A percentile compares a stretch with the other conserved stretches of the same genome.
phyloP scores from a whole-genome alignment of 768 basidiomycete genomes.

The Trametes meyenii region DNA sequence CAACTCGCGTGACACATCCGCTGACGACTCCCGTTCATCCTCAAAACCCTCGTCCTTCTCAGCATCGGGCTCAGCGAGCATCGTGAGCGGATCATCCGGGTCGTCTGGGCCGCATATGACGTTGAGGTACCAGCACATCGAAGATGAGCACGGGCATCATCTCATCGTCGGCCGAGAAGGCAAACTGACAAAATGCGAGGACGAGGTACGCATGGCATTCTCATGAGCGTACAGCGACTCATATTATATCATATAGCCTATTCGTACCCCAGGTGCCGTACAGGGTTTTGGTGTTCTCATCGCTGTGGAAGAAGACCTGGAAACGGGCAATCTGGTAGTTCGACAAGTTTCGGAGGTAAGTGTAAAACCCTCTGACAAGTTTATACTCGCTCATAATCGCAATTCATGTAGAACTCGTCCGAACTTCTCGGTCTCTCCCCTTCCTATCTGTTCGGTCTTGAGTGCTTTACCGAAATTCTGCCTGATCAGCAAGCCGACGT shows the following conservation, averaged over 20 bases:
- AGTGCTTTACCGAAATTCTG: conserved; percentile 74
- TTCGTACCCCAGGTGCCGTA: conserved; percentile 78
- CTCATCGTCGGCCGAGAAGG: conserved; percentile 73
- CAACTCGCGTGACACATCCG: conserved; percentile 2
- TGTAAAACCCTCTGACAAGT: background rate
- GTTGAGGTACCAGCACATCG: conserved; percentile 64
- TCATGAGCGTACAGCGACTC: background rate
- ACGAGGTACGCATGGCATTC: conserved; percentile 51
- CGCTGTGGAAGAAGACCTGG: conserved; percentile 62
- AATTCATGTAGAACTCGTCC: conserved; percentile 59
- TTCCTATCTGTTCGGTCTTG: conserved; percentile 65
- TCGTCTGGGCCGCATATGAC: conserved; percentile 49
- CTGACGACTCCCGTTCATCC: conserved; percentile 4
- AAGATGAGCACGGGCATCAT: conserved; percentile 70
- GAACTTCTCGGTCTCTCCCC: conserved; percentile 78
- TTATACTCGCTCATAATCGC: background rate
- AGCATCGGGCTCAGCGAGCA: conserved; percentile 19
- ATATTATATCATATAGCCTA: conserved; percentile 51
- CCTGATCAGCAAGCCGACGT: conserved; percentile 64
- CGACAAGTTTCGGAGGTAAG: conserved; percentile 79
- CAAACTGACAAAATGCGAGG: conserved; percentile 65
- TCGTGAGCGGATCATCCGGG: conserved; percentile 20
- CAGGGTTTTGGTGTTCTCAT: conserved; percentile 85
- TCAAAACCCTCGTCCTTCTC: conserved; percentile 1
- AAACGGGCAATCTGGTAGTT: conserved; percentile 56